Evolutionary conservation across 2,329 filamentous ascomycete species (phyloP).

Genomic region (Fusarium annulatum): DNA sequence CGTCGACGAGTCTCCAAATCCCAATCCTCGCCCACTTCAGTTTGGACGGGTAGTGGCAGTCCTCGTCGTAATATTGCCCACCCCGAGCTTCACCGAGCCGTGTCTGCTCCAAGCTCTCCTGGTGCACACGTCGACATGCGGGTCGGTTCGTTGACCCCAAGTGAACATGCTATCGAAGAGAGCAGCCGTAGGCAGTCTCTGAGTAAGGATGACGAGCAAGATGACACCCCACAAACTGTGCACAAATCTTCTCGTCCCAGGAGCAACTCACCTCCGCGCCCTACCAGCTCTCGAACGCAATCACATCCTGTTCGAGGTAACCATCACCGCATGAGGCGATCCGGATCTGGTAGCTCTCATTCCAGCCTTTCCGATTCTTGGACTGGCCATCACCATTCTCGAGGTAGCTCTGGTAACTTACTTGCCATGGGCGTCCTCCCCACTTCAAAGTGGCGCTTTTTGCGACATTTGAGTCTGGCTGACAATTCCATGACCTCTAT

Average conservation of each 20-base stretch:
- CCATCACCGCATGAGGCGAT: constrained; percentile 82
- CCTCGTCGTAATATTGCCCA: constrained; percentile 68
- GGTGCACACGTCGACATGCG: constrained; percentile 64
- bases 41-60: constrained; percentile 69
- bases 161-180: constrained; percentile 61
- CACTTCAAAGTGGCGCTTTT: constrained; percentile 91
- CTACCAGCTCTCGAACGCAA: constrained; percentile 78
- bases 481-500: constrained; percentile 92
- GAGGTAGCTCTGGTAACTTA: constrained; percentile 83
- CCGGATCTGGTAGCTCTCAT: constrained; percentile 91
- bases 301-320: constrained; percentile 75
- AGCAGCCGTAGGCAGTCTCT: constrained; percentile 55
- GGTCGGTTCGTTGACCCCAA: constrained; percentile 68
- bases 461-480: constrained; percentile 89
- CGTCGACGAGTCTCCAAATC: constrained; percentile 88
- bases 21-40: constrained; percentile 80
- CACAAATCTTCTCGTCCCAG: constrained; percentile 65
- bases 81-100: constrained; percentile 74
- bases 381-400: constrained; percentile 65
- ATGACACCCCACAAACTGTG: constrained; percentile 57
- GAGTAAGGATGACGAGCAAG: constrained; percentile 58
- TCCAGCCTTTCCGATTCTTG: constrained; percentile 77
- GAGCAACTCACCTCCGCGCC: constrained; percentile 85
- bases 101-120: constrained; percentile 74
- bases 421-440: constrained; percentile 78